Evolutionary conservation across 331 rosid species (phyloP).

Genomic region (Spiraea crenata): DNA sequence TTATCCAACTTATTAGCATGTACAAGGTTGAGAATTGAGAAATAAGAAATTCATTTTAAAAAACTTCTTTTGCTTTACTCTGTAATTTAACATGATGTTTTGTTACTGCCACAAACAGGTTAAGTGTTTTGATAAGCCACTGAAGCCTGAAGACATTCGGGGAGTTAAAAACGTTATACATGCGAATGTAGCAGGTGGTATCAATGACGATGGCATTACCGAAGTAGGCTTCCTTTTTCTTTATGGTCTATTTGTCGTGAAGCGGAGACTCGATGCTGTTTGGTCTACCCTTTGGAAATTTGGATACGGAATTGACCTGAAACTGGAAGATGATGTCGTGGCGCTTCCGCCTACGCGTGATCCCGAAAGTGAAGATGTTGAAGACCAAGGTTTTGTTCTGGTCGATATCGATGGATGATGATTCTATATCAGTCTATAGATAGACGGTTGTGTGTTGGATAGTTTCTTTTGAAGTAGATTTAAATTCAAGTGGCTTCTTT

Average conservation of each 20-base stretch:
- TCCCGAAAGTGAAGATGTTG: constrained; percentile 29
- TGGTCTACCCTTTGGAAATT: constrained; percentile 83
- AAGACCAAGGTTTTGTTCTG: too few species aligned
- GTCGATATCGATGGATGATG: too few species aligned
- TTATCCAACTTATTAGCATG: too few species aligned
- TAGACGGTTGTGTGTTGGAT: too few species aligned
- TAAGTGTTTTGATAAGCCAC: constrained; percentile 66
- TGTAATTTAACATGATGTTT: background rate
- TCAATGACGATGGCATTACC: constrained; percentile 78
- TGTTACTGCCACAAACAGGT: constrained; percentile 36
- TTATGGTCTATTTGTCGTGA: constrained; percentile 66
- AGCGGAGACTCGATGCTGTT: constrained; percentile 71
- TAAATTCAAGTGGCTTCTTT: too few species aligned
- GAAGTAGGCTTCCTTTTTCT: constrained; percentile 68
- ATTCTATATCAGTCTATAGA: too few species aligned
- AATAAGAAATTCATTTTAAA: too few species aligned
- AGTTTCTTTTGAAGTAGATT: too few species aligned
- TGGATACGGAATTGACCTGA: constrained; percentile 72
- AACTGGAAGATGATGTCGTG: constrained; percentile 63
- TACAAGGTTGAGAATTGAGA: too few species aligned
- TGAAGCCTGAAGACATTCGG: constrained; percentile 59
- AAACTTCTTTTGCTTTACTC: background rate
- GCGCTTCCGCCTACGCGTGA: constrained; percentile 65
- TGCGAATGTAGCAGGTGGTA: constrained; percentile 66
- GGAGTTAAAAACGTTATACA: constrained; percentile 71